phyloP scores from a whole-genome alignment of 441 rosid species.

The Rhodomyrtus psidioides region DNA sequence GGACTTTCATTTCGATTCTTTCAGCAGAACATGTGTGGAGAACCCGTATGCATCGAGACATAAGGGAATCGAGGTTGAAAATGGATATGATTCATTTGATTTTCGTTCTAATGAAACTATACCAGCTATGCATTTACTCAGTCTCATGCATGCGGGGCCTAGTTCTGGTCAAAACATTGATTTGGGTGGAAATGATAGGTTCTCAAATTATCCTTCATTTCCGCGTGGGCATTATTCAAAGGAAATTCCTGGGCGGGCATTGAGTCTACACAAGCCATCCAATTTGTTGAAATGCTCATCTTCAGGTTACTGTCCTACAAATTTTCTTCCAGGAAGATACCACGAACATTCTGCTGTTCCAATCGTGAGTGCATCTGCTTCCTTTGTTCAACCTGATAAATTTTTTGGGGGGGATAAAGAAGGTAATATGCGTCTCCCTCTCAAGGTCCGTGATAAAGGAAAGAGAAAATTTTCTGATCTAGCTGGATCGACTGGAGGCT shows the following conservation, averaged over 20 bases:
- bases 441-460: constrained; percentile 34
- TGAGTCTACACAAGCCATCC: constrained; percentile 30
- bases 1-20: background rate
- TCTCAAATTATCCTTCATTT: constrained; percentile 37
- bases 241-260: constrained; percentile 30
- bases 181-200: constrained; percentile 34
- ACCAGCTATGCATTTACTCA: constrained; percentile 1
- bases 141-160: constrained; percentile 61
- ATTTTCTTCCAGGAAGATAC: constrained; percentile 22
- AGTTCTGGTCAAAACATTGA: constrained; percentile 36
- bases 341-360: constrained; percentile 22
- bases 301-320: constrained; percentile 27
- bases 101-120: background rate
- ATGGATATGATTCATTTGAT: background rate
- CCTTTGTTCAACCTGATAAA: constrained; percentile 40
- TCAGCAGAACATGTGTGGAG: background rate
- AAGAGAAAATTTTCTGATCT: constrained; percentile 33
- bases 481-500: constrained; percentile 22
- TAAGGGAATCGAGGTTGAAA: background rate
- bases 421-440: constrained; percentile 30
- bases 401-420: constrained; percentile 24
- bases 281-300: constrained; percentile 24
- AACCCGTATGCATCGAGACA: background rate
- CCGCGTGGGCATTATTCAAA: constrained; percentile 34
- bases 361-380: constrained; percentile 38